Conservation (phyloP, 192 early-diverging fungal genomes). For the Phycomyces blakesleeanus region DNA sequence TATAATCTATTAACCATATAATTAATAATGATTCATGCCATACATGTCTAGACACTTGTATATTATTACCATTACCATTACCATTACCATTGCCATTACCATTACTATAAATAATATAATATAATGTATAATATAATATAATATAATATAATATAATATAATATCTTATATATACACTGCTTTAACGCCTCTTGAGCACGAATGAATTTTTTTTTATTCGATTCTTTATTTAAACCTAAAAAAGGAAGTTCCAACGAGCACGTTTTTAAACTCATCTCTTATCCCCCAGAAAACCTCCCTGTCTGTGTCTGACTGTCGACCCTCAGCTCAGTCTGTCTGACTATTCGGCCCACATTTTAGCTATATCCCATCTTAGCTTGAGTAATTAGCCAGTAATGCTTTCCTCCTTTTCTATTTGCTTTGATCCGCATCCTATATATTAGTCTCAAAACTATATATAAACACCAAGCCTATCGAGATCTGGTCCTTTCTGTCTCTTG, state of each 20-base stretch:
- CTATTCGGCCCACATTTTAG: not conserved
- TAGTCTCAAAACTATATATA: slow-evolving; percentile 6
- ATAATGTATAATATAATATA: too few species aligned
- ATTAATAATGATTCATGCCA: too few species aligned
- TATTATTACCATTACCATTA: too few species aligned
- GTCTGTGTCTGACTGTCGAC: too few species aligned
- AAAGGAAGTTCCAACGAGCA: not conserved
- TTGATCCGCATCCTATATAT: not conserved
- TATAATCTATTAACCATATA: too few species aligned
- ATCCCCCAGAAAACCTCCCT: not conserved
- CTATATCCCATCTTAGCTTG: not conserved
- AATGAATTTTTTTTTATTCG: too few species aligned
- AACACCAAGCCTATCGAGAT: slow-evolving; percentile 1
- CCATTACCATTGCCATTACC: too few species aligned
- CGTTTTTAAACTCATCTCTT: slow-evolving; percentile 2
- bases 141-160: too few species aligned
- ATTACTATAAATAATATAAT: too few species aligned
- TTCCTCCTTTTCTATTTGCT: slow-evolving; percentile 10
- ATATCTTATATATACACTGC: too few species aligned
- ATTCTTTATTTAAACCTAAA: not conserved
- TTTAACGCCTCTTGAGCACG: too few species aligned
- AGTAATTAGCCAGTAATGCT: not conserved
- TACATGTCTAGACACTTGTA: too few species aligned
- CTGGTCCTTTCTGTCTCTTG: not conserved
- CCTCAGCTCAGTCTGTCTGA: not conserved